Base-by-base conservation (phyloP, 129 eudicot species). In the carrot (Daucus carota) region DNA sequence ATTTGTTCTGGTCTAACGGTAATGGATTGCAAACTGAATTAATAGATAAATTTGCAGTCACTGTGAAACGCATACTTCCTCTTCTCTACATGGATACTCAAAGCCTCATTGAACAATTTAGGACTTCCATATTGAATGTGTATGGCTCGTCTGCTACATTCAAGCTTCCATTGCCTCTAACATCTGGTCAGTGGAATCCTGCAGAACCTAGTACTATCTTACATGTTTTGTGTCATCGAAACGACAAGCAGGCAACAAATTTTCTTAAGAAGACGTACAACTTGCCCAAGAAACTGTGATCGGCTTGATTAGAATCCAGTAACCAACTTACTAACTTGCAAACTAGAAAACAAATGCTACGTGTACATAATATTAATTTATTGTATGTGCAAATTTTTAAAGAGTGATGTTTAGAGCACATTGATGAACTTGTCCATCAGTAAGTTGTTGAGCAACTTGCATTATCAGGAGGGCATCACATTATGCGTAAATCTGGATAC, bases 211-310 rank as follows among this genome's bases (percentile, higher is more conserved):
- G 88, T 82, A 95, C 99, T 0, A 85, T 95, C 72, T 69, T 95
- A 70, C 89, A 97, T 43, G 97, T 89, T 78, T 81, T 95, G 78
- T 95, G 99, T 73, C 86, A 88, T 79, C 86, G 99, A 34, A 91
- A 95, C 26, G 99, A 95, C 46, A 97, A 95, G 17, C 88, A 83
- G 12, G 97, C 99, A 75, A 78, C 97, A 0, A 95, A 70, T 77
- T 95, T 89, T 81, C 92, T 95, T 4, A 95, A 91, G 83, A 95
- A 88, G 87, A 86, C 99, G 5, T 95, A 91, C 82, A 91, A 91
- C 78, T 80, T 95, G 77, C 99, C 99, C 8, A 95, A 91, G 86
- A 95, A 95, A 66, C 82, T 94, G 48, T 90, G 50, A 70, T 5
- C 47, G 75, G 1, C 18, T 38, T 22, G 28, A 38, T 29, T 16